A percentile compares a stretch with the other conserved stretches of the same genome.
These are phyloP conservation scores for Naematelia encephala DNA, from an alignment of 768 basidiomycete genomes.

Conservation along the genomic window DNA sequence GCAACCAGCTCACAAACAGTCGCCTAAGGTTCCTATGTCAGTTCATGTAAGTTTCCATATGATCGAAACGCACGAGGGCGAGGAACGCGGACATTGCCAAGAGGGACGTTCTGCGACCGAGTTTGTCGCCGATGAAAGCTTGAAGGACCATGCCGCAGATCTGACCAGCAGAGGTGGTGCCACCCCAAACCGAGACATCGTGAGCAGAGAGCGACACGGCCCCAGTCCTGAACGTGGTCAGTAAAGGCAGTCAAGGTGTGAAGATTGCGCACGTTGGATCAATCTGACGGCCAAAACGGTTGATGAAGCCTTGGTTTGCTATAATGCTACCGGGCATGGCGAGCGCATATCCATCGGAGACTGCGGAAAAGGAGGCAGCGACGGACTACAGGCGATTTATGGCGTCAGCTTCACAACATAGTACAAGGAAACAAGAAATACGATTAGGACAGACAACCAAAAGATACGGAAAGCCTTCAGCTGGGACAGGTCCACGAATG, in stretches of 20 bases:
- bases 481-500: too few species aligned
- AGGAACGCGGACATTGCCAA: slow-evolving; percentile 3
- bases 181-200: neutral
- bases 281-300: slow-evolving; percentile 1
- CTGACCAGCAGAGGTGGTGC: neutral
- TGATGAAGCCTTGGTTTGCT: slow-evolving; percentile 11
- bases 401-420: too few species aligned
- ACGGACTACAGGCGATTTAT: too few species aligned
- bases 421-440: too few species aligned
- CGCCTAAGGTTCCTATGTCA: neutral
- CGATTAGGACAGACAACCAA: too few species aligned
- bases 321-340: slow-evolving; percentile 11
- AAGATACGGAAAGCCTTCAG: too few species aligned
- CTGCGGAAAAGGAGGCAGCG: too few species aligned
- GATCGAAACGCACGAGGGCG: neutral
- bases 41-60: neutral
- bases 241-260: too few species aligned
- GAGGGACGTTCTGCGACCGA: slow-evolving; percentile 4
- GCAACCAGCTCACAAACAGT: slow-evolving; percentile 10
- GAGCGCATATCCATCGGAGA: too few species aligned
- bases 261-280: too few species aligned
- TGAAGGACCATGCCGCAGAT: neutral
- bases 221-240: too few species aligned
- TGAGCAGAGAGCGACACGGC: slow-evolving; percentile 5
- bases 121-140: neutral